These are phyloP conservation scores for Nicotiana tomentosiformis DNA, from an alignment of 257 asterid species.

Conservation along the genomic window DNA sequence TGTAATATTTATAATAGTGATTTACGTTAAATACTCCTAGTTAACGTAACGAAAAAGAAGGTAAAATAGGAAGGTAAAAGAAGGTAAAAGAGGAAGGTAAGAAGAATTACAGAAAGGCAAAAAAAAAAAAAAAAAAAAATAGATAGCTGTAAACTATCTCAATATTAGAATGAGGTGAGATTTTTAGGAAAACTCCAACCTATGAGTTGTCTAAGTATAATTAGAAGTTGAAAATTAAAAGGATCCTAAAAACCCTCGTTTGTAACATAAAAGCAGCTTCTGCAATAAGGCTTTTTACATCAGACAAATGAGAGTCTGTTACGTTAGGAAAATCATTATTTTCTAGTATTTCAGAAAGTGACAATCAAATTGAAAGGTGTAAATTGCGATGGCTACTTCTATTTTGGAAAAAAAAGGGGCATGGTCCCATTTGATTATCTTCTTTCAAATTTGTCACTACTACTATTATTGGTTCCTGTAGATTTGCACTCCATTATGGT, in stretches of 20 bases:
- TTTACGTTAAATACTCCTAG: too few relatives aligned
- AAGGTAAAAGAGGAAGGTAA: too few relatives aligned
- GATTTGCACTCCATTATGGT: neutral
- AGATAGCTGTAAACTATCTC: neutral
- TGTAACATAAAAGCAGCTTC: neutral
- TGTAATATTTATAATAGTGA: too few relatives aligned
- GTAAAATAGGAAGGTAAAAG: too few relatives aligned
- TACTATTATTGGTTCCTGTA: neutral
- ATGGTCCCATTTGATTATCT: conserved; percentile 1
- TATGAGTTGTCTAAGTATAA: neutral
- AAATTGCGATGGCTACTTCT: conserved; percentile 1
- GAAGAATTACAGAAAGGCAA: too few relatives aligned
- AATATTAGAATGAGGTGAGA: neutral
- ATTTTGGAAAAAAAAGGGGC: neutral
- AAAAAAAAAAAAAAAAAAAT: neutral
- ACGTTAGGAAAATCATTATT: neutral
- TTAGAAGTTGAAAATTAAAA: neutral
- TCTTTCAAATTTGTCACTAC: neutral
- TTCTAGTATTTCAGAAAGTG: conserved; percentile 6
- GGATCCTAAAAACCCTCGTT: neutral
- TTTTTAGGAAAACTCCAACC: neutral
- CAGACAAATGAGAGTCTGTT: neutral
- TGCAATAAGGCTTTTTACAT: neutral
- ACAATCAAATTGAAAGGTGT: neutral
- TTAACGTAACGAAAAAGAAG: too few relatives aligned